Base-by-base conservation (phyloP, 2,329 filamentous ascomycete genomes). In the Pezicula rhizophila region DNA sequence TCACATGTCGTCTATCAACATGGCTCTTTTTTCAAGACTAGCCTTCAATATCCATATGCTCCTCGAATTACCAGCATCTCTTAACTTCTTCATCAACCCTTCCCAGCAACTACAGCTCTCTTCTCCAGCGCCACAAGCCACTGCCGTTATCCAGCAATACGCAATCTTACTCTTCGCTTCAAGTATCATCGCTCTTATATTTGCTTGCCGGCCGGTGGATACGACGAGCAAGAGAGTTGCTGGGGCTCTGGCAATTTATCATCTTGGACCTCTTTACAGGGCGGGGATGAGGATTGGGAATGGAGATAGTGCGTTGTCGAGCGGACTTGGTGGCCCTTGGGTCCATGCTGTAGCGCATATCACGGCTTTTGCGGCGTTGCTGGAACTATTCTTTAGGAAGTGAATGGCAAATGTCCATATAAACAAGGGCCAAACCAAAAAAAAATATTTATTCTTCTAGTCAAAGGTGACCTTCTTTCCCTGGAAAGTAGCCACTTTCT, bases 381-480 rank as follows among this genome's bases (percentile, higher is more conserved):
- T 31, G 28, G 28, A 31, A 10, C 8, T 10, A 31, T 31, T 31
- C 28, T 31, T 31, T 12, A 31, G 28, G 11, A 12, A 31, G 28
- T 31, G 28, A 31, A 31, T 31, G 8, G 28, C 8, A 10, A 11
- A 31, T 3, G 8, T 10, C 11, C 28, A 12, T 10, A 10, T 31
- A 31, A 10, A 31, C 23, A 31, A 31, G 8, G 8, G 28, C 8
- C 28, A 31, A 31, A 2, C 8, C n/a, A n/a, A n/a, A 12, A 31
- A 31, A 31, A 10, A 12, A 12, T 5, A 31, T 31, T 7, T 10
- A 31, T 31, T 31, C 26, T 28, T 28, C 8, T 11, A 31, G 28
- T 31, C 28, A 66, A 82, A 83, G 17, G 70, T 71, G 48, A 83
- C 76, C 65, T 82, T 82, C 53, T 71, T 75, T 45, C 79, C 79